Evolutionary conservation across 139 green algal genomes (phyloP), one percentile per base, ranked within the genome.

Genomic region (Chlamydomonas schloesseri): DNA sequence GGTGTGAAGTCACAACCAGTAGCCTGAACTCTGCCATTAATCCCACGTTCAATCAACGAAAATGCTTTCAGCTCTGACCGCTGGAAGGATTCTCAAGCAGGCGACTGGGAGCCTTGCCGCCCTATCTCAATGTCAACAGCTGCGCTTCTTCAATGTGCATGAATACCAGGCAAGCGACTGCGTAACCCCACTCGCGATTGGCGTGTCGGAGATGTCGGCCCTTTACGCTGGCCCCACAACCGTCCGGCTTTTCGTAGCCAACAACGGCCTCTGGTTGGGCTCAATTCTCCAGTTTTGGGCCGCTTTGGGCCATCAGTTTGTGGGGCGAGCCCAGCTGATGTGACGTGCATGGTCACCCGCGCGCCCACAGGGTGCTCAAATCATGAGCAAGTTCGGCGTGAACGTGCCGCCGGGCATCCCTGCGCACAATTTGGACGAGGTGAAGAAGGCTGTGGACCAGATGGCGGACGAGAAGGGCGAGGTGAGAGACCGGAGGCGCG

Each of bases 361-460:
- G 55, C 6, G n/a, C n/a, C n/a, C 70, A 53, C 93, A 99, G 97
- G 96, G 97, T n/a, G 96, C 98, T 23, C 86, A 98, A 72, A 86
- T 99, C 36, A 99, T 99, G 98, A 83, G 86, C 76, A 94, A 97
- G 79, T 97, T 94, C 71, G 98, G 98, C 73, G 92, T 99, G 50
- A 98, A 98, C 64, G 97, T 99, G n/a, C 98, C 98, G 0, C 93
- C 92, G 0, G 97, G 98, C 60, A 93, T 96, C 8, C 87, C 97
- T 8, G 94, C 94, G 10, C 92, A 91, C 55, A 95, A 89, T 0
- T 33, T 98, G 18, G 94, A 97, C 3, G 95, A 99, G 24, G 94
- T 98, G 0, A 53, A 78, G 0, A 62, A 60, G 4, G 97, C 97
- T 21, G 95, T 93, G 33, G 91, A 97, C 36, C 92, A 96, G 71